Conservation (phyloP, 2,329 filamentous ascomycete species). For the Westerdykella aurantiaca region DNA sequence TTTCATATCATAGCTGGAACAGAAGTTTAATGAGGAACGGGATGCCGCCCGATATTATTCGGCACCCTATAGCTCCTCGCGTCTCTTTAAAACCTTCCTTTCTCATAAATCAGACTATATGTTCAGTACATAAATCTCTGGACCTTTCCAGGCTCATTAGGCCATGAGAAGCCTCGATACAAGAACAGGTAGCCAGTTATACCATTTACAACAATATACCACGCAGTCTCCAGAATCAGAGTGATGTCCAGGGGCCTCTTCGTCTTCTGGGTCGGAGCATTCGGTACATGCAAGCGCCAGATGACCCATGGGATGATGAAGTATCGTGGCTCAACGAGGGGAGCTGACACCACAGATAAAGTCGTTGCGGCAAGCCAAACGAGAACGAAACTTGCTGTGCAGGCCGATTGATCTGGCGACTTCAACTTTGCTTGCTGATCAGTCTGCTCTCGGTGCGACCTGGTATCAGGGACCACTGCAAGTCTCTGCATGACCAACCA, state of each 20-base stretch:
- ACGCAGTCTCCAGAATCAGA: constrained; percentile 55
- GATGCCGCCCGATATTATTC: not conserved
- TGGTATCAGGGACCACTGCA: constrained; percentile 24
- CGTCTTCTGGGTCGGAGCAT: constrained; percentile 6
- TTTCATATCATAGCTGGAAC: too few relatives aligned
- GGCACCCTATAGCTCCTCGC: not conserved
- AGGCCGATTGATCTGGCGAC: not conserved
- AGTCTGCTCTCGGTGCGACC: not conserved
- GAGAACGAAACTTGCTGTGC: constrained; percentile 45
- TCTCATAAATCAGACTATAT: constrained; percentile 23
- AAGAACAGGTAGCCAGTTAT: constrained; percentile 68
- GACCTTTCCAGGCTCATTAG: constrained; percentile 50
- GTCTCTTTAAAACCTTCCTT: constrained; percentile 39
- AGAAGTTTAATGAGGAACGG: too few relatives aligned
- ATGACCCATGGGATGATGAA: constrained; percentile 94
- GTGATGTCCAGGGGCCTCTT: not conserved
- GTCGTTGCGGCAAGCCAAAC: constrained; percentile 64
- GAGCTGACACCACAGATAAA: constrained; percentile 77
- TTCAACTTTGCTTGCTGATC: too few relatives aligned
- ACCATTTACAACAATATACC: constrained; percentile 61
- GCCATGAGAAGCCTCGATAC: constrained; percentile 62
- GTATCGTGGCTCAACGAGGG: constrained; percentile 90
- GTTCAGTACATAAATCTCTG: constrained; percentile 68
- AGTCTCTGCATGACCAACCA: constrained; percentile 64
- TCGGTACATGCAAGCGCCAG: constrained; percentile 75